phyloP scores from a whole-genome alignment of 2,329 filamentous ascomycete species.

The Ascochyta rabiei region DNA sequence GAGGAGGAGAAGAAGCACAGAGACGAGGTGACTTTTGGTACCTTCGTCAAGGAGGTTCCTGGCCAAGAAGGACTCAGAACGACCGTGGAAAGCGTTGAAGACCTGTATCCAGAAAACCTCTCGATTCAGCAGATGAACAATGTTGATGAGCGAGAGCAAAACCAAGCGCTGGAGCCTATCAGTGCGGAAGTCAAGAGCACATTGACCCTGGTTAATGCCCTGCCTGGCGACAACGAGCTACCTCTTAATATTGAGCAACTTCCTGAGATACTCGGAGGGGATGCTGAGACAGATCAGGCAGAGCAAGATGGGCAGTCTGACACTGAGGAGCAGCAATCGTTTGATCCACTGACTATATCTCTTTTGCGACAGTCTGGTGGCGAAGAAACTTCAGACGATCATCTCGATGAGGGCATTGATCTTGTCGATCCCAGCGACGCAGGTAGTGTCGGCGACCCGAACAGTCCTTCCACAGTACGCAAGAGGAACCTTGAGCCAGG shows the following conservation, averaged over 20 bases:
- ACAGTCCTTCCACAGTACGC: slow-evolving; percentile 13
- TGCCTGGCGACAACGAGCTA: background rate
- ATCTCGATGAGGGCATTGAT: slow-evolving; percentile 29
- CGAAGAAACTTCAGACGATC: slow-evolving; percentile 9
- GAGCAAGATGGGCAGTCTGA: slow-evolving; percentile 23
- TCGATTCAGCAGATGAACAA: slow-evolving; percentile 9
- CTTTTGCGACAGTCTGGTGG: slow-evolving; percentile 19
- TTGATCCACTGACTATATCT: slow-evolving; percentile 42
- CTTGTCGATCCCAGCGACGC: slow-evolving; percentile 24
- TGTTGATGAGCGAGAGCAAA: background rate
- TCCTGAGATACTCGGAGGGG: slow-evolving; percentile 13
- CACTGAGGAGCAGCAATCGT: slow-evolving; percentile 29
- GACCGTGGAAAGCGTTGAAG: slow-evolving; percentile 80
- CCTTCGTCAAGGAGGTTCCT: slow-evolving; percentile 63
- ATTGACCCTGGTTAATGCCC: slow-evolving; percentile 7
- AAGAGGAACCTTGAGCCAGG: slow-evolving; percentile 29
- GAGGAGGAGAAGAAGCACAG: slow-evolving; percentile 64
- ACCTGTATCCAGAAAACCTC: slow-evolving; percentile 77
- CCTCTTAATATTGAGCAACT: slow-evolving; percentile 1
- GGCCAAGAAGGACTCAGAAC: slow-evolving; percentile 72
- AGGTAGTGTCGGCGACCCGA: slow-evolving; percentile 3
- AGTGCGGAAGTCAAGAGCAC: slow-evolving; percentile 4
- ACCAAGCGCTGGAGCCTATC: background rate
- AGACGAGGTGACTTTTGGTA: slow-evolving; percentile 64
- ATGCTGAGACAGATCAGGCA: slow-evolving; percentile 32